These are phyloP conservation scores for Mucor saturninus DNA, from an alignment of 371 early-diverging fungal genomes.

Conservation along the genomic window DNA sequence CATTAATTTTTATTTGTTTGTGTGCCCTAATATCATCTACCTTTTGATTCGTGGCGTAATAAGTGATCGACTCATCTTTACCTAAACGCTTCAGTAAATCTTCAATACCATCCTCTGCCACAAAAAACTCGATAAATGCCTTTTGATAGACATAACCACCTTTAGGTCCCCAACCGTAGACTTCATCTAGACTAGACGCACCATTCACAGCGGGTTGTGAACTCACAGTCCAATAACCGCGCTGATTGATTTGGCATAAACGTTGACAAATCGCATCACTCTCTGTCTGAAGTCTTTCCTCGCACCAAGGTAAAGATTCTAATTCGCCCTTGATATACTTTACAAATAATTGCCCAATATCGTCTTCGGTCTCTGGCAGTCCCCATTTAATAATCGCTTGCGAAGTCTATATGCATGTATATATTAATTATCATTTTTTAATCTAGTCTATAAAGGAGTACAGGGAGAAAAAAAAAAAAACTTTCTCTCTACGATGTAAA, in stretches of 20 bases:
- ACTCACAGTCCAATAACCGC: slow-evolving; percentile 89
- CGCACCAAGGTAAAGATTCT: slow-evolving; percentile 88
- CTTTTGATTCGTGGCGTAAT: slow-evolving; percentile 82
- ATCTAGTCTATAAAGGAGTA: background rate
- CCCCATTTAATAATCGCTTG: slow-evolving; percentile 70
- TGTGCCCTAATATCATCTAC: slow-evolving; percentile 25
- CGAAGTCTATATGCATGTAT: slow-evolving; percentile 18
- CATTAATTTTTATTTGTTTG: background rate
- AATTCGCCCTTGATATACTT: slow-evolving; percentile 77
- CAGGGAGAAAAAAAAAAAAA: no score
- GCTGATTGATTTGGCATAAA: slow-evolving; percentile 68
- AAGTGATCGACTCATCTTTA: slow-evolving; percentile 75
- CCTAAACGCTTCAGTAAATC: slow-evolving; percentile 53
- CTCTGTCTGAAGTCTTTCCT: slow-evolving; percentile 78
- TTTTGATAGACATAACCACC: slow-evolving; percentile 96
- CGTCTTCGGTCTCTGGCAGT: slow-evolving; percentile 60
- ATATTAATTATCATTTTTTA: background rate
- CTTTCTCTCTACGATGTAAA: background rate
- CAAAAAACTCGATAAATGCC: slow-evolving; percentile 84
- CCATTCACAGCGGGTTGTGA: slow-evolving; percentile 97
- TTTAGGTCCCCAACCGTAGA: slow-evolving; percentile 95
- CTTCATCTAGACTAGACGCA: slow-evolving; percentile 70
- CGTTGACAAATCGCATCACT: slow-evolving; percentile 71
- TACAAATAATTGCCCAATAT: slow-evolving; percentile 76
- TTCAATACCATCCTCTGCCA: slow-evolving; percentile 52